Evolutionary conservation across 2,329 filamentous ascomycete species (phyloP), one percentile per base, ranked within the genome.

Genomic region (Amphichorda felina): DNA sequence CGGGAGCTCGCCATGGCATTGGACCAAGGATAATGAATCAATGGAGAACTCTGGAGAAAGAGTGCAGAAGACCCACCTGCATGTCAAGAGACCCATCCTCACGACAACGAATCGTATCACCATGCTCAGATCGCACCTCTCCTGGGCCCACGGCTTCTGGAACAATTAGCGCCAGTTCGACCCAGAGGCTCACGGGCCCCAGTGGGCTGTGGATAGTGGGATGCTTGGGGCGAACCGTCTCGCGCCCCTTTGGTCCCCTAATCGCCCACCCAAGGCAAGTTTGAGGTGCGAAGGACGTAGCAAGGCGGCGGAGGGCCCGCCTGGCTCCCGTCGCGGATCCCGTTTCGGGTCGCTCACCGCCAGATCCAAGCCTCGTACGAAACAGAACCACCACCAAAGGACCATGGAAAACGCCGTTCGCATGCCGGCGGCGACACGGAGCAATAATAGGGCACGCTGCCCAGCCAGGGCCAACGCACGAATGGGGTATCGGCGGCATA

Each of bases 111-210:
- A 33, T 33, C 18, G 31, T 15, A 9, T 24, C 17, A 4, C 29
- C 29, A 15, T 31, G 9, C 17, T 8, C 29, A 31, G 29, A 31
- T 31, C 29, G 15, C 29, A n/a, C n/a, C n/a, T n/a, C n/a, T n/a
- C n/a, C n/a, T n/a, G n/a, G 19, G 30, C 35, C 30, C 24, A 33
- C 19, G 27, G 35, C 35, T 37, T 37, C 35, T 37, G 35, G 35
- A 37, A 37, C 35, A 30, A 15, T 33, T 37, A 37, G 35, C 35
- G 35, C 21, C 22, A 18, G 14, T 22, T 25, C 10, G 5, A 15
- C 6, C 17, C 13, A 7, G 27, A 29, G 15, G 13, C 15, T 29
- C n/a, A 29, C 13, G 6, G 27, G 27, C 27, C 6, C 6, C 21
- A 10, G 10, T 10, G 21, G 21, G 6, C 6, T 10, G 21, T n/a